phyloP scores from a whole-genome alignment of 2,329 filamentous ascomycete genomes.

The Colletotrichum endophyticum region DNA sequence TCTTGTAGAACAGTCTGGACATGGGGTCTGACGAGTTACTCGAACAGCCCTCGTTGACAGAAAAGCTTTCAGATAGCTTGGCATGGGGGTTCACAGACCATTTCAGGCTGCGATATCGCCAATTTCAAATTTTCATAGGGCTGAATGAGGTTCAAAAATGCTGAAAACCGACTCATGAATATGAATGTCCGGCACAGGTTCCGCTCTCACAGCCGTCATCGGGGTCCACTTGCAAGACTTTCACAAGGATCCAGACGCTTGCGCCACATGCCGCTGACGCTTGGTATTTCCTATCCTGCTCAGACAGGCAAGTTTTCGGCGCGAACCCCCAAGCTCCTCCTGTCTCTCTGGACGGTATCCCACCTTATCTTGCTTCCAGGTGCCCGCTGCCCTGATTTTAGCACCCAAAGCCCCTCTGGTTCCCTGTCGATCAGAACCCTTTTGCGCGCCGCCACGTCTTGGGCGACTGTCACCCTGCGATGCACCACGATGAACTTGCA shows the following conservation, averaged over 20 bases:
- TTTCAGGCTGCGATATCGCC: background rate
- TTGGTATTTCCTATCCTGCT: background rate
- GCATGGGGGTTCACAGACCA: background rate
- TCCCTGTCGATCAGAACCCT: background rate
- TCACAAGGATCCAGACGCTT: background rate
- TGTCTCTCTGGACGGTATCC: background rate
- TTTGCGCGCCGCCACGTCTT: background rate
- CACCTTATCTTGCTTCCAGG: background rate
- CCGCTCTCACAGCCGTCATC: background rate
- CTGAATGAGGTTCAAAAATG: background rate
- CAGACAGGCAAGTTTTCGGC: background rate
- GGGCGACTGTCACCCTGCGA: background rate
- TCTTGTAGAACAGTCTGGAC: background rate
- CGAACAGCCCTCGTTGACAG: background rate
- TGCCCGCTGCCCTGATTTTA: background rate
- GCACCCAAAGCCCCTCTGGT: background rate
- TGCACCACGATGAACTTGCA: background rate
- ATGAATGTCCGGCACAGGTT: background rate
- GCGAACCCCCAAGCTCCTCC: background rate
- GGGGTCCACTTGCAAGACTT: conserved; percentile 4
- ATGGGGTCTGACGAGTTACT: background rate
- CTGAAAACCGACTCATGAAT: background rate
- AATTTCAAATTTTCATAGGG: background rate
- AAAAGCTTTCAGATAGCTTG: background rate
- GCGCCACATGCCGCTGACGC: background rate